Conservation (phyloP, 1,284 basidiomycete species). For the Mycena citricolor region DNA sequence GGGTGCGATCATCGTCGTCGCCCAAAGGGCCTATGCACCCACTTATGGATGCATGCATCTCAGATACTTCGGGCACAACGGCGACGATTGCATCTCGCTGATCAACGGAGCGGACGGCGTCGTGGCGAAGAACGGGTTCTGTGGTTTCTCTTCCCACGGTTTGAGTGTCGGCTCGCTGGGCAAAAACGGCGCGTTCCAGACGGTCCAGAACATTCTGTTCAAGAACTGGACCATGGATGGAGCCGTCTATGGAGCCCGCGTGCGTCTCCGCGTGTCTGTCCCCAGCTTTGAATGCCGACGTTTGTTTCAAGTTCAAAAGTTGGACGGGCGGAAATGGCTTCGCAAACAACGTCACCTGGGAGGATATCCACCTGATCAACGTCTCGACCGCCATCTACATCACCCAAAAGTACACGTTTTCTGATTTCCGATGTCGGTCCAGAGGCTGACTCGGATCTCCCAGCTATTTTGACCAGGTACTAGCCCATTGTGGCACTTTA, state of each 20-base stretch:
- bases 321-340: slow-evolving; percentile 48
- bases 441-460: background rate
- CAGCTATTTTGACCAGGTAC: slow-evolving; percentile 38
- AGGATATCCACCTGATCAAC: slow-evolving; percentile 43
- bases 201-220: slow-evolving; percentile 41
- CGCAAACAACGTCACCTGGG: slow-evolving; percentile 46
- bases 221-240: slow-evolving; percentile 48
- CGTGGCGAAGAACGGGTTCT: slow-evolving; percentile 44
- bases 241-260: slow-evolving; percentile 46
- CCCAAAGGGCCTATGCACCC: background rate
- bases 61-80: slow-evolving; percentile 44
- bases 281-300: background rate
- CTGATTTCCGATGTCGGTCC: too few species aligned
- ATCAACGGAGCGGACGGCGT: slow-evolving; percentile 46
- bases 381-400: slow-evolving; percentile 46
- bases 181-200: slow-evolving; percentile 36
- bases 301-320: slow-evolving; percentile 36
- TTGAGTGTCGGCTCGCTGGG: slow-evolving; percentile 48
- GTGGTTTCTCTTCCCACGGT: slow-evolving; percentile 48
- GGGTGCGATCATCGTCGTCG: slow-evolving; percentile 26
- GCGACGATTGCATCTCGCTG: slow-evolving; percentile 49
- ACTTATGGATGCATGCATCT: slow-evolving; percentile 1
- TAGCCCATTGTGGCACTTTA: background rate
- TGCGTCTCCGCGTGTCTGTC: slow-evolving; percentile 23
- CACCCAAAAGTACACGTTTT: slow-evolving; percentile 52